Evolutionary conservation across 495 filamentous ascomycete species (phyloP).

Genomic region (Aspergillus homomorphus): DNA sequence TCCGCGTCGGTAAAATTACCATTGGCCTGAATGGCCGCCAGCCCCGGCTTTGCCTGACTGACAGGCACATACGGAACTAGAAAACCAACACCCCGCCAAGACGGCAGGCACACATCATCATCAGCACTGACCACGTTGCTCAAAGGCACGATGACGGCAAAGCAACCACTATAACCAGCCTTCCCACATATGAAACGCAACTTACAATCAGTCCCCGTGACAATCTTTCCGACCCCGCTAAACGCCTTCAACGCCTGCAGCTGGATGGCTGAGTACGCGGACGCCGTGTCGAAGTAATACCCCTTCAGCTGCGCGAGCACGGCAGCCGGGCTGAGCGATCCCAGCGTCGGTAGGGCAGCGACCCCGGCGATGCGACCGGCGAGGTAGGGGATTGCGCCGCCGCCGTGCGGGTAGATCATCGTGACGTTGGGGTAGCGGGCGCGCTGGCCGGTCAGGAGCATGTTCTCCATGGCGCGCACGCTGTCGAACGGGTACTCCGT

Average conservation of each 20-base stretch:
- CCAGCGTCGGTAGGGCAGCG: slow-evolving; percentile 11
- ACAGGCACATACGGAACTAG: slow-evolving; percentile 21
- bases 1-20: slow-evolving; percentile 16
- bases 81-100: too few species aligned
- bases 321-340: slow-evolving; percentile 5
- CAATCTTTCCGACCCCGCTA: slow-evolving; percentile 10
- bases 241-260: slow-evolving; percentile 20
- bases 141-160: background rate
- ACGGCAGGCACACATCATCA: background rate
- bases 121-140: background rate
- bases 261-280: slow-evolving; percentile 18
- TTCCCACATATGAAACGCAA: too few species aligned
- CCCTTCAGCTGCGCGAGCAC: slow-evolving; percentile 16
- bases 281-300: slow-evolving; percentile 25
- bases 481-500: slow-evolving; percentile 59
- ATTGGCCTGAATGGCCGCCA: slow-evolving; percentile 14
- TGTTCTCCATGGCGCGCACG: slow-evolving; percentile 44
- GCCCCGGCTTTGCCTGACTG: slow-evolving; percentile 9
- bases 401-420: slow-evolving; percentile 50
- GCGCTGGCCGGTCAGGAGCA: slow-evolving; percentile 48
- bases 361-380: slow-evolving; percentile 24
- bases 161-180: too few species aligned
- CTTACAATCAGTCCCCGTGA: slow-evolving; percentile 23
- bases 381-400: slow-evolving; percentile 47
- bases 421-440: slow-evolving; percentile 40